A percentile compares a stretch with the other conserved stretches of the same genome.
Evolutionary conservation across 148 eudicot genomes (phyloP).

Genomic region (Camellia lanceoleosa): DNA sequence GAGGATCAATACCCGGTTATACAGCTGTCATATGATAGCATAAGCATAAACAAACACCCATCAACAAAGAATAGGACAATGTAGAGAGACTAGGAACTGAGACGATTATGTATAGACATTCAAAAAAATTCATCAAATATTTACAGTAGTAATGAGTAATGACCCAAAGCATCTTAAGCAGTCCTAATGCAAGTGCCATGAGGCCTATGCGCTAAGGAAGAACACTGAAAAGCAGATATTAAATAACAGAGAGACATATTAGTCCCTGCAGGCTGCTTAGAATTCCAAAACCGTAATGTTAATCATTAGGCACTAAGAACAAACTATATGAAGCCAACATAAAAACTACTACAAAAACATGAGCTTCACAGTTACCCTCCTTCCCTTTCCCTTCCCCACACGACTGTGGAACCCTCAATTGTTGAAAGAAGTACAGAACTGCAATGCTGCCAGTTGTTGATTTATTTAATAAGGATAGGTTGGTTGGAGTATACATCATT

Average conservation of each 20-base stretch:
- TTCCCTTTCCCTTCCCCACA: no score
- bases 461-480: no score
- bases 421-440: no score
- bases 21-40: background rate
- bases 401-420: no score
- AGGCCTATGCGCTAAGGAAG: background rate
- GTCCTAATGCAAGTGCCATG: no score
- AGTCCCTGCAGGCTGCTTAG: background rate
- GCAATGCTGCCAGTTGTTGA: no score
- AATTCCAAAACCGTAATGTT: no score
- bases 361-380: no score
- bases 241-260: background rate
- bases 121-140: background rate
- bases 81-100: background rate
- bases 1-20: background rate
- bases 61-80: background rate
- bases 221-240: background rate
- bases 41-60: background rate
- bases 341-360: no score
- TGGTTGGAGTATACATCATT: no score
- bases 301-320: no score
- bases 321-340: no score
- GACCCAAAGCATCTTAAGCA: background rate
- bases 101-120: background rate
- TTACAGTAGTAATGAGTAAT: background rate